Evolutionary conservation across 306 rosid species (phyloP).

Genomic region (Ormosia emarginata): DNA sequence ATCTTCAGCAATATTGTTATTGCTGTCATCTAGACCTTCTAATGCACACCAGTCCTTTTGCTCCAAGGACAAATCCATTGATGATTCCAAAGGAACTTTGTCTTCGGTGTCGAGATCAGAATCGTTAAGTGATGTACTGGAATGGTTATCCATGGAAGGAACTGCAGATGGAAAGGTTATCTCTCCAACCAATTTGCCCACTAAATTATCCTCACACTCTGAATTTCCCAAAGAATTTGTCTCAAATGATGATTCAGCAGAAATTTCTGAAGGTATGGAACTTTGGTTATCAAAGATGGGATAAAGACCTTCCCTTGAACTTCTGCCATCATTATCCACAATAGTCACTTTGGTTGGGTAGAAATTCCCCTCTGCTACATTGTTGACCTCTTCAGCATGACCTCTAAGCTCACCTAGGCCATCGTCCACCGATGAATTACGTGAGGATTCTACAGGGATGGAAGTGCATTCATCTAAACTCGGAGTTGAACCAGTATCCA

Average conservation of each 20-base stretch:
- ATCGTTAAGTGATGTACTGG: conserved; percentile 21
- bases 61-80: conserved; percentile 24
- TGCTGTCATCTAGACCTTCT: conserved; percentile 32
- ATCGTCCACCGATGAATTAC: conserved; percentile 1
- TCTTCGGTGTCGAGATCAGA: conserved; percentile 18
- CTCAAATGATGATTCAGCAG: conserved; percentile 25
- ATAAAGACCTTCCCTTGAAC: conserved; percentile 28
- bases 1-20: conserved; percentile 30
- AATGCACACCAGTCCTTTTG: conserved; percentile 26
- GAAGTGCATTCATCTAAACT: conserved; percentile 19
- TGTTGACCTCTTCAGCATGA: conserved; percentile 32
- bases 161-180: conserved; percentile 10
- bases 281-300: conserved; percentile 14
- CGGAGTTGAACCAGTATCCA: conserved; percentile 5
- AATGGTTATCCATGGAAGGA: conserved; percentile 27
- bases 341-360: conserved; percentile 20
- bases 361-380: conserved; percentile 26
- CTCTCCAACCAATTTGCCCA: conserved; percentile 33
- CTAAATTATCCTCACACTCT: conserved; percentile 17
- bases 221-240: conserved; percentile 23
- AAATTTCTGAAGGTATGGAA: conserved; percentile 32
- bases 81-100: conserved; percentile 18
- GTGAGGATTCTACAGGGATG: conserved; percentile 18
- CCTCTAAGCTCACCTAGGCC: conserved; percentile 8
- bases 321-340: conserved; percentile 25